Base-by-base conservation (phyloP, 306 rosid genomes). In the Vicia sativa region DNA sequence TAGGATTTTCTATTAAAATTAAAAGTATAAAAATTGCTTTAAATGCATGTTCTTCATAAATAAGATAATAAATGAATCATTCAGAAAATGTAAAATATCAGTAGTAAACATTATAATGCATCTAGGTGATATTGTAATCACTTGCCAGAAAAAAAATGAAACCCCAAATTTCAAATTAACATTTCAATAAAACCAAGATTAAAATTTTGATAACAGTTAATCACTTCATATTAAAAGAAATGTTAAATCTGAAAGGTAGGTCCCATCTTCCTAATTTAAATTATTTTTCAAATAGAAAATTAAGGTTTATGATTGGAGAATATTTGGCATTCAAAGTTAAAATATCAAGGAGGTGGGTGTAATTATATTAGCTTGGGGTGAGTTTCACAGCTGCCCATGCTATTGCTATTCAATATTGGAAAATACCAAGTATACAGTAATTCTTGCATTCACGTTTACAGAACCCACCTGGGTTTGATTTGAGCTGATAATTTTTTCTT, bases 301-400 rank as follows among this genome's bases (percentile, higher is more conserved):
- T 25, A 69, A 68, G 35, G 66, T 50, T 35, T 48, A 56, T 62
- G 46, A 38, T 44, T 65, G 35, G 34, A 75, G 46, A 62, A 68
- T 67, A 39, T 55, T 74, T 46, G 37, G 12, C 45, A 28, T 63
- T 74, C 37, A 49, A 69, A 29, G 16, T 60, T 64, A 53, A 25
- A 58, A n/a, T 54, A 55, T 56, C 69, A 67, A 39, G 65, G 31
- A 39, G 65, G 31, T 69, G 34, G 60, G 2, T 35, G 26, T n/a
- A n/a, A n/a, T n/a, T n/a, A n/a, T n/a, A n/a, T n/a, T n/a, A 44
- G 63, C 62, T 54, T 41, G 41, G 70, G 19, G 46, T 23, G 67
- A 15, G 28, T 54, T 67, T 26, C 31, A n/a, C 61, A 67, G 48
- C 58, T 67, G 49, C 11, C 18, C 46, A 7, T 38, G 7, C 64